These are phyloP conservation scores for Fusarium goolgardi DNA, from an alignment of 2,329 filamentous ascomycete genomes.

Conservation along the genomic window DNA sequence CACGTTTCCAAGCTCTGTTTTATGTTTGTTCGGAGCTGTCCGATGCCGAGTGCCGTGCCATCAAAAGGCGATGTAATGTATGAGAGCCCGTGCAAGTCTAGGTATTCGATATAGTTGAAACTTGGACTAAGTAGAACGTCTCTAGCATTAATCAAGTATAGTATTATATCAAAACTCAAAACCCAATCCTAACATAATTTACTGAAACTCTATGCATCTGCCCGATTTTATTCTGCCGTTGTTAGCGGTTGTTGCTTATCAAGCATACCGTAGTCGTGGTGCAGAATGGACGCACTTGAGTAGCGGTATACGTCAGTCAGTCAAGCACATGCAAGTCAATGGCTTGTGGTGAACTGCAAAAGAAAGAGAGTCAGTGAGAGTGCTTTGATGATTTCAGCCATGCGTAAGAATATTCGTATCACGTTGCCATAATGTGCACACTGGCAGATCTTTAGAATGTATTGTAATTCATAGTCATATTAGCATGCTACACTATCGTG, in stretches of 20 bases:
- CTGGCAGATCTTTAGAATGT: background rate
- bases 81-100: background rate
- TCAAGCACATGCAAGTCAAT: background rate
- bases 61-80: background rate
- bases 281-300: background rate
- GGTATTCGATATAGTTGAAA: background rate
- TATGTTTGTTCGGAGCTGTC: conserved; percentile 28
- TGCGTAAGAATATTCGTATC: background rate
- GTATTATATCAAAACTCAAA: background rate
- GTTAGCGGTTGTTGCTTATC: conserved; percentile 17
- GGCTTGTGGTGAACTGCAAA: background rate
- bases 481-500: conserved; percentile 31
- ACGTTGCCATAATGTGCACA: background rate
- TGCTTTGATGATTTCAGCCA: background rate
- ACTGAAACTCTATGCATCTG: background rate
- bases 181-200: background rate
- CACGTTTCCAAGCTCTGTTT: conserved; percentile 30
- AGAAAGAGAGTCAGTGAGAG: conserved; percentile 9
- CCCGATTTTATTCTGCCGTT: background rate
- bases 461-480: conserved; percentile 36
- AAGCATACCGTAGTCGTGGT: background rate
- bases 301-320: background rate
- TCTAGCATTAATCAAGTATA: background rate
- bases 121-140: background rate
- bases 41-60: conserved; percentile 25